phyloP scores from a whole-genome alignment of 179 eudicot species.

The Silene coronaria region DNA sequence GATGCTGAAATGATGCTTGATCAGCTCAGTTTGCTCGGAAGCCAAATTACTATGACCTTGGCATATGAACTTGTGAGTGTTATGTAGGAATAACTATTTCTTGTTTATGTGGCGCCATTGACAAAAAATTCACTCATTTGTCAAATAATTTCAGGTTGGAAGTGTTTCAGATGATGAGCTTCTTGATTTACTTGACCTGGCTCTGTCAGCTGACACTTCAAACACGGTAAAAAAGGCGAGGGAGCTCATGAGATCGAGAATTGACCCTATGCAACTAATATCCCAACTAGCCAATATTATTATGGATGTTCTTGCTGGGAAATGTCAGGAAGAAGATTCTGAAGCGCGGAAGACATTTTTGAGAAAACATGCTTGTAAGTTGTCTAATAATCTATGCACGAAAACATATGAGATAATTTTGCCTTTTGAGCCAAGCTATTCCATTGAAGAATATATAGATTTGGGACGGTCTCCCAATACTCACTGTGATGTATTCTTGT shows the following conservation, averaged over 20 bases:
- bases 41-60: slow-evolving; percentile 56
- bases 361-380: slow-evolving; percentile 62
- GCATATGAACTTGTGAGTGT: slow-evolving; percentile 78
- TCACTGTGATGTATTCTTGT: too few species aligned
- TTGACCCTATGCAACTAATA: slow-evolving; percentile 83
- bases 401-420: too few species aligned
- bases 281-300: slow-evolving; percentile 88
- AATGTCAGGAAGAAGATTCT: slow-evolving; percentile 54
- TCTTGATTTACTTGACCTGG: slow-evolving; percentile 65
- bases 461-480: too few species aligned
- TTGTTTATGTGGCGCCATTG: neutral
- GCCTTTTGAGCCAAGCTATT: too few species aligned
- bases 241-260: slow-evolving; percentile 80
- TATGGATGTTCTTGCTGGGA: slow-evolving; percentile 95
- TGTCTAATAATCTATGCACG: neutral
- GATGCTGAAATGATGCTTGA: slow-evolving; percentile 98
- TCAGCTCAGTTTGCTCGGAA: slow-evolving; percentile 84
- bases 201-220: slow-evolving; percentile 83
- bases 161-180: slow-evolving; percentile 86
- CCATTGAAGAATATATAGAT: too few species aligned
- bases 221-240: slow-evolving; percentile 77
- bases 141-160: slow-evolving; percentile 55
- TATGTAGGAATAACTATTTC: neutral
- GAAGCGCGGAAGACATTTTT: slow-evolving; percentile 49
- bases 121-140: slow-evolving; percentile 11